Evolutionary conservation across 192 early-diverging fungal genomes (phyloP).

Genomic region (Podila epicladia): DNA sequence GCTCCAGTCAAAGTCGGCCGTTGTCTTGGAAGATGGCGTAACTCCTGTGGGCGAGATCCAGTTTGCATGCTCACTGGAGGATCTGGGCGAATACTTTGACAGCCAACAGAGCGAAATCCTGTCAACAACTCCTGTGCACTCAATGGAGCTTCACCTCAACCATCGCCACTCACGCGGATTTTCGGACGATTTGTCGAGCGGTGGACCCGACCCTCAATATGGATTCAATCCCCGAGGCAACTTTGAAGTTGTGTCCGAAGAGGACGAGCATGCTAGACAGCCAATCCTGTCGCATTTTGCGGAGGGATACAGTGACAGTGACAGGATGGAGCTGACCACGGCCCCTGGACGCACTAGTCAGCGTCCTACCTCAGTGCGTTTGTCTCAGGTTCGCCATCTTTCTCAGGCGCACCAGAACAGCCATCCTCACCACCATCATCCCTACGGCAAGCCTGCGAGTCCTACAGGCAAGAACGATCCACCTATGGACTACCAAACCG

Average conservation of each 20-base stretch:
- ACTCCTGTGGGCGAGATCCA: slow-evolving; percentile 40
- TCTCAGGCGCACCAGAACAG: slow-evolving; percentile 48
- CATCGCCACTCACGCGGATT: slow-evolving; percentile 19
- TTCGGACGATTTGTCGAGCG: slow-evolving; percentile 30
- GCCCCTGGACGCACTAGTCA: slow-evolving; percentile 22
- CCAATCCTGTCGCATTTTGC: slow-evolving; percentile 30
- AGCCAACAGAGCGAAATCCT: slow-evolving; percentile 51
- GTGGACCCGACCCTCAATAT: slow-evolving; percentile 39
- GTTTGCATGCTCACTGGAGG: slow-evolving; percentile 47
- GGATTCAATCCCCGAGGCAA: slow-evolving; percentile 34
- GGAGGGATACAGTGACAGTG: slow-evolving; percentile 33
- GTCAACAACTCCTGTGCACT: slow-evolving; percentile 46
- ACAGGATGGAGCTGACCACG: slow-evolving; percentile 8
- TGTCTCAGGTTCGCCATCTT: slow-evolving; percentile 43
- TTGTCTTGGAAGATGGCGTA: slow-evolving; percentile 15
- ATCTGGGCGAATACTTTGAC: slow-evolving; percentile 52
- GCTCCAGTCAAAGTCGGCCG: slow-evolving; percentile 30
- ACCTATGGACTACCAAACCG: slow-evolving; percentile 41
- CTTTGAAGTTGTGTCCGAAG: slow-evolving; percentile 23
- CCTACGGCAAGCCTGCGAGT: slow-evolving; percentile 44
- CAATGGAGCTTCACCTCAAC: slow-evolving; percentile 43
- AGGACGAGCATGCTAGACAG: slow-evolving; percentile 20
- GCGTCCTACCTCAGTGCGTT: slow-evolving; percentile 38
- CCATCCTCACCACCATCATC: slow-evolving; percentile 50
- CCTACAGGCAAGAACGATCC: slow-evolving; percentile 37